Evolutionary conservation across 345 rosid species (phyloP).

Genomic region (Zanthoxylum bungeanum): DNA sequence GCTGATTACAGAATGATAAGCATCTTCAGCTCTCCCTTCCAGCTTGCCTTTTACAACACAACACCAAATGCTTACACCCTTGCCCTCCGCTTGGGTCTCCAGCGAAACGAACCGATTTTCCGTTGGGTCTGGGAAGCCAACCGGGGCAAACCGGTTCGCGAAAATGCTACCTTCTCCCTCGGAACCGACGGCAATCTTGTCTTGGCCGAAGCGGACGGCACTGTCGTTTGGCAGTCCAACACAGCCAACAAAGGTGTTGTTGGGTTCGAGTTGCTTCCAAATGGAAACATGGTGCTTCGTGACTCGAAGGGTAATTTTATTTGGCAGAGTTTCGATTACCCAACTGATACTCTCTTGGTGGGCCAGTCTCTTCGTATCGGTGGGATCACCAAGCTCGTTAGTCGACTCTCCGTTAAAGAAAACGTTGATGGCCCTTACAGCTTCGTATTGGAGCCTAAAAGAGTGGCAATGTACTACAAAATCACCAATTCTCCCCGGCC

Average conservation of each 20-base stretch:
- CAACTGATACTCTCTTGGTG: conserved; percentile 47
- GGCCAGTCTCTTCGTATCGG: conserved; percentile 35
- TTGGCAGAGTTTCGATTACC: conserved; percentile 63
- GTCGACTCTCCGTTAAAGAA: conserved; percentile 27
- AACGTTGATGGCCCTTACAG: conserved; percentile 36
- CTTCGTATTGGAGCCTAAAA: conserved; percentile 36
- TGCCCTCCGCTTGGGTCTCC: conserved; percentile 42
- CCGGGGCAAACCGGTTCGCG: conserved; percentile 50
- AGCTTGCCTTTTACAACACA: conserved; percentile 56
- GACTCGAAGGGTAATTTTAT: conserved; percentile 35
- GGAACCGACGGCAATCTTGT: conserved; percentile 52
- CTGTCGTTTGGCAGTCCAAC: conserved; percentile 54
- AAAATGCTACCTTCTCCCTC: conserved; percentile 49
- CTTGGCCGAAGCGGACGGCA: conserved; percentile 53
- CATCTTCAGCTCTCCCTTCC: conserved; percentile 33
- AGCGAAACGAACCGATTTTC: neutral
- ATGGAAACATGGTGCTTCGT: conserved; percentile 57
- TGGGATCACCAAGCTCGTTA: conserved; percentile 35
- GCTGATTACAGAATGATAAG: conserved; percentile 28
- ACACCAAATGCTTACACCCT: conserved; percentile 57
- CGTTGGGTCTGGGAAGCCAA: conserved; percentile 76
- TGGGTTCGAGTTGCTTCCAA: conserved; percentile 45
- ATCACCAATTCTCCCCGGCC: conserved; percentile 33
- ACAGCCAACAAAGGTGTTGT: conserved; percentile 56
- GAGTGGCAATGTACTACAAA: conserved; percentile 31